Base-by-base conservation (phyloP, 2,329 filamentous ascomycete species). In the Phaeoacremonium minimum region DNA sequence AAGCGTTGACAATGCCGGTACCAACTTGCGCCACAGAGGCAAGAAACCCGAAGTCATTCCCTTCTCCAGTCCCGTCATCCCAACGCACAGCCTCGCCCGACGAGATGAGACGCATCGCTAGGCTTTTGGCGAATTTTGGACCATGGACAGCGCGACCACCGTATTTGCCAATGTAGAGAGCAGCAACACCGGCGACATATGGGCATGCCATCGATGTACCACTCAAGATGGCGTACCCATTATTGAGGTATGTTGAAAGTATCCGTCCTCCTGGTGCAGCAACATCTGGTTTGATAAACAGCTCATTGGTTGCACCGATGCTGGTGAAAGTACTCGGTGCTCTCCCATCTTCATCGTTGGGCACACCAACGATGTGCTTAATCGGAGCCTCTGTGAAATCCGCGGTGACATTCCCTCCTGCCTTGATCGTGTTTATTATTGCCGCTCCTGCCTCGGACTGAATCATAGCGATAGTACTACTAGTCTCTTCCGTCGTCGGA, bases 141-240 rank as follows among this genome's bases (percentile, higher is more conserved):
- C 67, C 67, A 37, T 68, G 54, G 1, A 53, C 40, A 35, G 53
- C 50, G 13, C 66, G 60, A 2, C 67, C 66, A 3, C 67, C 67
- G 36, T 63, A 51, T 17, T 62, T 49, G 7, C 61, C 56, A 30
- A 71, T 58, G 42, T 65, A 71, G 17, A 73, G 49, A 6, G 67
- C 68, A 4, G 66, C 67, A n/a, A 71, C 56, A 12, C 71, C 73
- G 26, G 73, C 70, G 16, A 74, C 58, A 39, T 74, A 73, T 1
- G 73, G 73, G 5, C 67, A 67, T 1, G 73, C 67, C 74, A 79
- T 77, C 1, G 71, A 76, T 0, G 75, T 78, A 30, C 75, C 75
- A 30, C 63, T 69, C 36, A 71, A 55, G 6, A 69, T 56, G 13
- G 61, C 62, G 43, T 73, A 78, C 8, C 40, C 45, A 16, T 58